Conservation (phyloP, 164 flowering plant species). For the Vitis labrusca region DNA sequence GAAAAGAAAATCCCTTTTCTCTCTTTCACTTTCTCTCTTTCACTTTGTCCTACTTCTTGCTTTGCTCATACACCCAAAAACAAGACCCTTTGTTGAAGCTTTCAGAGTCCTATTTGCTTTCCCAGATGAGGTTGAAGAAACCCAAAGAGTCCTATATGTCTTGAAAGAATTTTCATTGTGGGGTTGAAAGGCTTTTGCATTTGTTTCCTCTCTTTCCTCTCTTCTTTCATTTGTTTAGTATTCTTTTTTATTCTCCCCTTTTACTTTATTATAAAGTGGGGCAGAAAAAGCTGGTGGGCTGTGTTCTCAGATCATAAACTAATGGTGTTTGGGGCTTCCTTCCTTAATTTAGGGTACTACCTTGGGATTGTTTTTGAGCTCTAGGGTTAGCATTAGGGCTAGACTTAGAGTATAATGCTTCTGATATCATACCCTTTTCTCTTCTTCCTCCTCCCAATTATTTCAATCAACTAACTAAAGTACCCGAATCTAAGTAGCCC, state of each 20-base stretch:
- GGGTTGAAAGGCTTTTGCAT: conserved; percentile 16
- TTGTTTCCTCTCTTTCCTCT: conserved; percentile 17
- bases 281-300: conserved; percentile 37
- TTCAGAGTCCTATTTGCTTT: conserved; percentile 19
- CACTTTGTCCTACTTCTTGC: background rate
- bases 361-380: conserved; percentile 21
- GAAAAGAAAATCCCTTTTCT: background rate
- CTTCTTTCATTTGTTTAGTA: conserved; percentile 13
- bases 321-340: conserved; percentile 16
- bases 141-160: conserved; percentile 15
- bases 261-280: conserved; percentile 42
- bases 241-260: conserved; percentile 26
- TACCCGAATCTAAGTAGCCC: background rate
- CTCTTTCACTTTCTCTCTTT: background rate
- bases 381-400: conserved; percentile 12
- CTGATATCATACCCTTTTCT: conserved; percentile 6
- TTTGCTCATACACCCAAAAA: background rate
- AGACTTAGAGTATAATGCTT: background rate
- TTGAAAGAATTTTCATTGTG: conserved; percentile 18
- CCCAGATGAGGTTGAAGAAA: conserved; percentile 30
- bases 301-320: conserved; percentile 28
- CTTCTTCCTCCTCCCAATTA: background rate
- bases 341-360: conserved; percentile 22
- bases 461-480: background rate
- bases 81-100: conserved; percentile 13